phyloP scores from a whole-genome alignment of 2,329 filamentous ascomycete genomes.

The Emmonsiellopsis sp. region DNA sequence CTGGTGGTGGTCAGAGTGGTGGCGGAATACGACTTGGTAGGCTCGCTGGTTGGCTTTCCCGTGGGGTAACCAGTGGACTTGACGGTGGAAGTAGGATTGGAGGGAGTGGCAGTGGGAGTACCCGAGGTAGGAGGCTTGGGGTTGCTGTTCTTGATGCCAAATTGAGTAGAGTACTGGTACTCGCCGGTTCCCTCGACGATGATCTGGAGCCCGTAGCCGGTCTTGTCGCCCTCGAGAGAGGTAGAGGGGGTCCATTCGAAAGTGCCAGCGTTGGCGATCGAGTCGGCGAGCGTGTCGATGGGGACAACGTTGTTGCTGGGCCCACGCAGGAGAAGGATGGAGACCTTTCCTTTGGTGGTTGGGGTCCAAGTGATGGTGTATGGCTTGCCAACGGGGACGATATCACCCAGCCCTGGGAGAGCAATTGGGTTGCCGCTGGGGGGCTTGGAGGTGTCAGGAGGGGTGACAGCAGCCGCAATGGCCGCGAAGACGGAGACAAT shows the following conservation, averaged over 20 bases:
- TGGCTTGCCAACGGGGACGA: slow-evolving; percentile 46
- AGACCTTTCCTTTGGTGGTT: slow-evolving; percentile 34
- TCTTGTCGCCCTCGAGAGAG: slow-evolving; percentile 39
- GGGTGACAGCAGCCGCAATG: slow-evolving; percentile 28
- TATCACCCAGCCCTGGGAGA: slow-evolving; percentile 41
- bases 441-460: slow-evolving; percentile 25
- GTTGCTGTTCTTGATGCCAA: slow-evolving; percentile 42
- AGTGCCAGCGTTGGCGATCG: slow-evolving; percentile 47
- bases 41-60: slow-evolving; percentile 2
- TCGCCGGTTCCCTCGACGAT: slow-evolving; percentile 51
- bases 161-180: slow-evolving; percentile 56
- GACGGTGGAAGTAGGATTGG: slow-evolving; percentile 6
- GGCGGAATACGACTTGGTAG: not conserved
- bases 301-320: slow-evolving; percentile 47
- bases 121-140: slow-evolving; percentile 6
- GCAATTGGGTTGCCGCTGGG: slow-evolving; percentile 47
- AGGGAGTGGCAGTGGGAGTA: slow-evolving; percentile 7
- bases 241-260: slow-evolving; percentile 48
- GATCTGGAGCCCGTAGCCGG: slow-evolving; percentile 53
- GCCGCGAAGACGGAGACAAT: slow-evolving; percentile 31
- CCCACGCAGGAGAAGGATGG: slow-evolving; percentile 53
- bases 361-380: slow-evolving; percentile 52
- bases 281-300: slow-evolving; percentile 43
- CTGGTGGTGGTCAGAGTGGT: not conserved
- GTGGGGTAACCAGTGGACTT: slow-evolving; percentile 5